Percentiles rank a stretch among this genome's conserved stretches.
These are phyloP conservation scores for Coccinonectria pachysandricola DNA, from an alignment of 2,329 filamentous ascomycete species.

Conservation along the genomic window DNA sequence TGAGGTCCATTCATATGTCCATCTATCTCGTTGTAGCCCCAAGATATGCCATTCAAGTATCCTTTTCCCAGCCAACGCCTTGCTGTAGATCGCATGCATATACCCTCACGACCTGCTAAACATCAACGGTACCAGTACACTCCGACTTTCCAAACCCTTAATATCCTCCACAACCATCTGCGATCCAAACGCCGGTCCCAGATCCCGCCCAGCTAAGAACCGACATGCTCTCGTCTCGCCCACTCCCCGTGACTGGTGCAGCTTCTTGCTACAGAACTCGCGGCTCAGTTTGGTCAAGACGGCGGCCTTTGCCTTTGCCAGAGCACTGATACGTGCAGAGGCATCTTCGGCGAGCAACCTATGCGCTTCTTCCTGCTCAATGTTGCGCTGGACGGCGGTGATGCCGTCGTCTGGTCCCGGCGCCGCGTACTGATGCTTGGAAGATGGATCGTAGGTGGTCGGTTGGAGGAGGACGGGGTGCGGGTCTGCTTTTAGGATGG, in stretches of 20 bases:
- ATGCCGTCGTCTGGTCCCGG: slow-evolving; percentile 33
- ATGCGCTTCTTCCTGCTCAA: slow-evolving; percentile 45
- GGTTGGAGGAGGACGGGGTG: slow-evolving; percentile 47
- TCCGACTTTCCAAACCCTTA: slow-evolving; percentile 40
- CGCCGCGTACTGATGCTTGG: slow-evolving; percentile 7
- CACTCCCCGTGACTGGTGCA: slow-evolving; percentile 9
- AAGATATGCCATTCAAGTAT: too few species aligned
- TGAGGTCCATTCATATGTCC: too few species aligned
- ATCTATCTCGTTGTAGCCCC: too few species aligned
- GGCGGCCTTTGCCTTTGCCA: slow-evolving; percentile 49
- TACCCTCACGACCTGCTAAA: slow-evolving; percentile 35
- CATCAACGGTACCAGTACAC: slow-evolving; percentile 48
- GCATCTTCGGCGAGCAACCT: slow-evolving; percentile 47
- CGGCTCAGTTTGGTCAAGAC: slow-evolving; percentile 48
- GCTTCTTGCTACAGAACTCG: slow-evolving; percentile 33
- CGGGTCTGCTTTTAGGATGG: slow-evolving; percentile 38
- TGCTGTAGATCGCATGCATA: background rate
- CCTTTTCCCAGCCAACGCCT: slow-evolving; percentile 3
- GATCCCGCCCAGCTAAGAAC: slow-evolving; percentile 20
- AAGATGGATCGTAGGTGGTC: slow-evolving; percentile 42
- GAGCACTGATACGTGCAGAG: slow-evolving; percentile 41
- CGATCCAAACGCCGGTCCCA: slow-evolving; percentile 20
- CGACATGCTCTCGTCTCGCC: slow-evolving; percentile 26
- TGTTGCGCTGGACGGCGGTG: slow-evolving; percentile 47
- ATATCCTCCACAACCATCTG: slow-evolving; percentile 32